Conservation (phyloP, 352 stramenopile species). For the Phytophthora macrochlamydospora region DNA sequence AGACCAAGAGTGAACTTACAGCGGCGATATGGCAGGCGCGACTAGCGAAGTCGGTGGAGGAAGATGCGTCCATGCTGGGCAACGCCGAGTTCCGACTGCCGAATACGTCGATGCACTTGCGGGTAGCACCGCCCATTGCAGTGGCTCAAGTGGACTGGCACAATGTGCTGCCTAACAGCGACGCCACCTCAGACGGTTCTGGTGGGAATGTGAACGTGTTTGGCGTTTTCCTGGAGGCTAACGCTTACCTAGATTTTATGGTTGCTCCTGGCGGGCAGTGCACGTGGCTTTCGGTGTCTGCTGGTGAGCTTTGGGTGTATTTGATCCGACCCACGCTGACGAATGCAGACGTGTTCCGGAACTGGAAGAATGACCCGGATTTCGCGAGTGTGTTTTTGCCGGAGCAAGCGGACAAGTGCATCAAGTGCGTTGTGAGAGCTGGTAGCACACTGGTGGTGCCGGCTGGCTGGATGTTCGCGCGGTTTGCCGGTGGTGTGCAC, state of each 20-base stretch:
- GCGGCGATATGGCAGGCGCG: constrained; percentile 32
- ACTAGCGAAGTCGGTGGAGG: constrained; percentile 16
- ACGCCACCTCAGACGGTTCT: not conserved
- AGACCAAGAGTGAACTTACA: constrained; percentile 44
- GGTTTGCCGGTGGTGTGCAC: constrained; percentile 52
- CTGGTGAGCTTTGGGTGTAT: constrained; percentile 67
- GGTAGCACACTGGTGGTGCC: constrained; percentile 62
- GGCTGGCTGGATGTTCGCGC: constrained; percentile 72
- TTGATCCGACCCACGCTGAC: constrained; percentile 59
- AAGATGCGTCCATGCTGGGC: constrained; percentile 19
- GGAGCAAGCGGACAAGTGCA: constrained; percentile 75
- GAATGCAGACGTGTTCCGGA: constrained; percentile 56
- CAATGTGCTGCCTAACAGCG: constrained; percentile 24
- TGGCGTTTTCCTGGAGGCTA: constrained; percentile 51
- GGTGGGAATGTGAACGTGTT: constrained; percentile 46
- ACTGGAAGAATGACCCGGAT: constrained; percentile 58
- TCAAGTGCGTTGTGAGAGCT: constrained; percentile 62
- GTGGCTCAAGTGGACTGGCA: constrained; percentile 68
- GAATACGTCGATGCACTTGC: constrained; percentile 37
- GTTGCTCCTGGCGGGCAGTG: constrained; percentile 55
- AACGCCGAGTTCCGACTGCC: constrained; percentile 66
- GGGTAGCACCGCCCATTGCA: constrained; percentile 48
- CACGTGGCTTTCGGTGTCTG: constrained; percentile 69
- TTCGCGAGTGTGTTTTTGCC: constrained; percentile 59
- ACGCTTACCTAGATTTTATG: constrained; percentile 76